Evolutionary conservation across 345 rosid species (phyloP).

Genomic region (Streptanthus diversifolius): DNA sequence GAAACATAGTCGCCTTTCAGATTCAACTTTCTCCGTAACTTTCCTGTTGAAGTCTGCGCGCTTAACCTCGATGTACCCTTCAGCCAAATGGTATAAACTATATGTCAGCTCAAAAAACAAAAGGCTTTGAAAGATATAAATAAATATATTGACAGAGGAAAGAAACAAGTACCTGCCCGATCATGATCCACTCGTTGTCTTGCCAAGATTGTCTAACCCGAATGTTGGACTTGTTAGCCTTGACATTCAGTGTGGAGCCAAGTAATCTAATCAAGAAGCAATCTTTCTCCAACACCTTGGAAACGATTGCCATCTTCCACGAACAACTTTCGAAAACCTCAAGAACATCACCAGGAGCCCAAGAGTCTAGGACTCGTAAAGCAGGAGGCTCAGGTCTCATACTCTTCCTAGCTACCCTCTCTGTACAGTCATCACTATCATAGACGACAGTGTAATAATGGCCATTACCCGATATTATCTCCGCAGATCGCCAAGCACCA

Average conservation of each 20-base stretch:
- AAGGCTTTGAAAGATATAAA: not conserved
- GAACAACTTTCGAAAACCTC: slow-evolving; percentile 59
- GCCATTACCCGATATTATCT: slow-evolving; percentile 65
- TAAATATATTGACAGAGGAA: not conserved
- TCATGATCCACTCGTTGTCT: slow-evolving; percentile 55
- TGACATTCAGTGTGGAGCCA: slow-evolving; percentile 59
- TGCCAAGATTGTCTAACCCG: slow-evolving; percentile 76
- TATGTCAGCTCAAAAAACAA: not conserved
- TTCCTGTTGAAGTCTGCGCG: slow-evolving; percentile 29
- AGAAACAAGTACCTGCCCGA: slow-evolving; percentile 50
- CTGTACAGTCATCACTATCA: slow-evolving; percentile 31
- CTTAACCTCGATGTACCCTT: slow-evolving; percentile 34
- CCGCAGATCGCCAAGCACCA: slow-evolving; percentile 70
- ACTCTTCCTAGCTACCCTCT: slow-evolving; percentile 50
- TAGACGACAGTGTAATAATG: slow-evolving; percentile 54
- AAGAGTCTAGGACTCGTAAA: slow-evolving; percentile 35
- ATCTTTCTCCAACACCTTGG: slow-evolving; percentile 44
- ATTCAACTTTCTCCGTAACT: slow-evolving; percentile 20
- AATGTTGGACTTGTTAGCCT: slow-evolving; percentile 42
- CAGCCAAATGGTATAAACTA: slow-evolving; percentile 19
- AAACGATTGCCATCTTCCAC: slow-evolving; percentile 80
- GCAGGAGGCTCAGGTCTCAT: slow-evolving; percentile 66
- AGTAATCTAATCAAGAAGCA: slow-evolving; percentile 53
- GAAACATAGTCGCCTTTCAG: slow-evolving; percentile 29
- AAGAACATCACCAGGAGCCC: slow-evolving; percentile 68